These are phyloP conservation scores for Plantago elongata DNA, from an alignment of 257 asterid genomes.

Conservation along the genomic window DNA sequence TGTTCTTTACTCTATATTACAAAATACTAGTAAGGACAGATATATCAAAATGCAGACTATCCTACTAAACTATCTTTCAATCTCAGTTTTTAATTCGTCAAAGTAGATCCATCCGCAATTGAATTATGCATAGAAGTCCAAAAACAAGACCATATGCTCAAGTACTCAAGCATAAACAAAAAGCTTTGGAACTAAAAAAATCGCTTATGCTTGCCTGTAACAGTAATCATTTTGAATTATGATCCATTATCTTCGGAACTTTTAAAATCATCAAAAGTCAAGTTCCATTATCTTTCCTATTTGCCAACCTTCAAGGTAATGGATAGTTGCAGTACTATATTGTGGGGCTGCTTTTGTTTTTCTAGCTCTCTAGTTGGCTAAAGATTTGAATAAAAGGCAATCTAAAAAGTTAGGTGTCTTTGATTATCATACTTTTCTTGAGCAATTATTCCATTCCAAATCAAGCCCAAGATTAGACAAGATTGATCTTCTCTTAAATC, in stretches of 20 bases:
- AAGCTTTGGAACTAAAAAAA: slow-evolving; percentile 3
- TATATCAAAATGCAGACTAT: too few relatives aligned
- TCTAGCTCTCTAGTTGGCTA: too few relatives aligned
- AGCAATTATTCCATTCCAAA: neutral
- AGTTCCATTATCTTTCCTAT: neutral
- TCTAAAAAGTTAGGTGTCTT: neutral
- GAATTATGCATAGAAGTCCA: neutral
- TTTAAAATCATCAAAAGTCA: neutral
- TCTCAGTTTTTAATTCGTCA: neutral
- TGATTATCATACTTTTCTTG: neutral
- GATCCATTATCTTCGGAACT: neutral
- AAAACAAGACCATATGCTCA: neutral
- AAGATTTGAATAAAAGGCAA: neutral
- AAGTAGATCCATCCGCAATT: neutral
- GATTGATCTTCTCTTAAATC: neutral
- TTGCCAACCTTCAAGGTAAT: neutral
- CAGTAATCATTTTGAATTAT: neutral
- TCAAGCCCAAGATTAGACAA: neutral
- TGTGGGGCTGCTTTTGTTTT: too few relatives aligned
- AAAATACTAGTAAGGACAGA: too few relatives aligned
- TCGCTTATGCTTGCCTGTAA: neutral
- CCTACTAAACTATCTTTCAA: too few relatives aligned
- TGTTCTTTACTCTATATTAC: too few relatives aligned
- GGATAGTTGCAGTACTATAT: too few relatives aligned
- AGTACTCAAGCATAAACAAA: neutral